Evolutionary conservation across 1,284 basidiomycete genomes (phyloP), one percentile per base, ranked within the genome.

Genomic region (Leccinum pachyderme): DNA sequence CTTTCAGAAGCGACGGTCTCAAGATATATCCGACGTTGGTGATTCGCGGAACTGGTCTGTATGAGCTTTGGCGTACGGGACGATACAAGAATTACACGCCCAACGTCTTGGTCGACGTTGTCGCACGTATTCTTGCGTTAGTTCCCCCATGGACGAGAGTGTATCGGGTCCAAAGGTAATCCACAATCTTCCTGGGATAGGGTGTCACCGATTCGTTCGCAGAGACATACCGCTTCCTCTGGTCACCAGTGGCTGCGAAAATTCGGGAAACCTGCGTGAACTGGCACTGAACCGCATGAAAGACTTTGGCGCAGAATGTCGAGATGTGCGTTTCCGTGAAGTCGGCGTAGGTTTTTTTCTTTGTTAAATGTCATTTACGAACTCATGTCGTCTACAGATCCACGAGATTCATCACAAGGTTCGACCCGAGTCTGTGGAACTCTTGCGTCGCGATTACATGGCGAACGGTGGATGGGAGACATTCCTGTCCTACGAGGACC

Each of bases 381-480:
- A 47, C 52, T 53, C 29, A 59, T 28, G 53, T 44, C 15, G n/a
- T 43, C 22, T 53, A 13, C 67, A 94, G 91, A 91, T 95, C 54
- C 95, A 98, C 74, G 97, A 99, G 75, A 99, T 99, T 52, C 97
- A 99, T 72, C 87, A 97, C 77, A 95, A 97, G 75, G 93, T 98
- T 47, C 86, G 95, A 39, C 97, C 97, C 49, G 93, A 96, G 67
- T 91, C 94, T 31, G 91, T 98, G 53, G 97, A 99, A 73, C 87
- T 99, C n/a, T 84, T 99, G 35, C 85, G 97, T 52, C 81, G 97
- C 49, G 97, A 99, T 73, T 99, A 99, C 73, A 80, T 91, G 2
- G 97, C 97, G 28, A 99, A 99, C 66, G 96, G 93, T 3, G 93
- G 96, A 25, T 99, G 97, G 97, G 97, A 99, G 75, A 98, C 96